A percentile compares a stretch with the other conserved stretches of the same genome.
phyloP scores from a whole-genome alignment of 2,329 filamentous ascomycete genomes.

The Colletotrichum camelliae region DNA sequence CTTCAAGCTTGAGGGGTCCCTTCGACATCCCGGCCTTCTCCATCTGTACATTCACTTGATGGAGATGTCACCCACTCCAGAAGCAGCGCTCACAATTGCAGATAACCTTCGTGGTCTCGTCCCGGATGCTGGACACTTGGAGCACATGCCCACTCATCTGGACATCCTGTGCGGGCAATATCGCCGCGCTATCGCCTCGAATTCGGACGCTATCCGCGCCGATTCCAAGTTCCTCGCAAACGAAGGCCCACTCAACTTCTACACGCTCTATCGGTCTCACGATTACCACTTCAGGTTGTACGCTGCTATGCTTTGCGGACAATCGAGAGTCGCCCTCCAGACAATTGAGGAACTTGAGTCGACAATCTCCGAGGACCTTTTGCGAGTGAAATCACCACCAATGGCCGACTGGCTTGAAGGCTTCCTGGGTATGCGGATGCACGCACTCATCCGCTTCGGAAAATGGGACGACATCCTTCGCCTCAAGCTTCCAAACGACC shows the following conservation, averaged over 20 bases:
- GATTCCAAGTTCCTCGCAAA: conserved; percentile 70
- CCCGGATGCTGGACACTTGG: conserved; percentile 72
- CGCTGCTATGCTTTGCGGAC: conserved; percentile 78
- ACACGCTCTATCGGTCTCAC: conserved; percentile 77
- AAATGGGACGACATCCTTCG: conserved; percentile 70
- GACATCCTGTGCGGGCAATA: conserved; percentile 79
- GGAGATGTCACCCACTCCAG: conserved; percentile 75
- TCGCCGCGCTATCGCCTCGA: conserved; percentile 67
- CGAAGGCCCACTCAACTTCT: conserved; percentile 72
- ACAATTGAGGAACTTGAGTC: conserved; percentile 64
- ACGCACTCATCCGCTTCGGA: conserved; percentile 77
- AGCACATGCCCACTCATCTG: conserved; percentile 81
- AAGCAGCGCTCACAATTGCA: conserved; percentile 64
- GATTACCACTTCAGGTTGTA: conserved; percentile 79
- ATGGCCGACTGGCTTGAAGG: conserved; percentile 84
- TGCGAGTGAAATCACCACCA: conserved; percentile 69
- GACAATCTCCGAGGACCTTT: conserved; percentile 66
- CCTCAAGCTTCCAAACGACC: conserved; percentile 61
- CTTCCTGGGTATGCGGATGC: conserved; percentile 70
- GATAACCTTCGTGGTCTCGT: conserved; percentile 68
- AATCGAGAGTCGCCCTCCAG: conserved; percentile 66
- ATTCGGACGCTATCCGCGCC: conserved; percentile 68
- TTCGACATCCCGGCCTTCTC: conserved; percentile 70
- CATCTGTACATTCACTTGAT: conserved; percentile 81
- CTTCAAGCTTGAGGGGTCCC: conserved; percentile 52